These are phyloP conservation scores for Dissoconium aciculare DNA, from an alignment of 2,329 filamentous ascomycete species.

Conservation along the genomic window DNA sequence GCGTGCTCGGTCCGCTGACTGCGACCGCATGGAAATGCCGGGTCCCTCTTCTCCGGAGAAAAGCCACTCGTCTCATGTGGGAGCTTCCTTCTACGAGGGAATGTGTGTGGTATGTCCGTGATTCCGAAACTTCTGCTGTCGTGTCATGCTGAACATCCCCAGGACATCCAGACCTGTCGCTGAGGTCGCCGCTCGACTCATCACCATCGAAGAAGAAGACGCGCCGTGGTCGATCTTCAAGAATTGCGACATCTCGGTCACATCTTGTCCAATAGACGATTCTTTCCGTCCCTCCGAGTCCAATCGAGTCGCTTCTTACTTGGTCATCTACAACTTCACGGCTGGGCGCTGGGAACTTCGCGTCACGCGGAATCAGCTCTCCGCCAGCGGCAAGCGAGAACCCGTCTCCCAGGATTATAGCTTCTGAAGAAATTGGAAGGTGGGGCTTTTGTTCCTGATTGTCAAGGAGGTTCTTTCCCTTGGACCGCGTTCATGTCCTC, in stretches of 20 bases:
- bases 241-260: neutral
- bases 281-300: neutral
- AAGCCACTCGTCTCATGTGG: neutral
- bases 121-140: neutral
- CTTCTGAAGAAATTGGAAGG: too few species aligned
- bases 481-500: neutral
- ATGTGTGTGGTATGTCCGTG: neutral
- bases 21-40: neutral
- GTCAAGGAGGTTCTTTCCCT: neutral
- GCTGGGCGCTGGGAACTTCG: neutral
- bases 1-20: neutral
- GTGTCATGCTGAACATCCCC: too few species aligned
- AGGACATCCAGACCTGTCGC: neutral
- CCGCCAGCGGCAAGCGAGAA: neutral
- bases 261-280: slow-evolving; percentile 1
- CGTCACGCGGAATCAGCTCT: neutral
- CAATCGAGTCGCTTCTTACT: neutral
- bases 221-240: neutral
- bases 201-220: slow-evolving; percentile 1
- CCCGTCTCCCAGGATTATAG: neutral
- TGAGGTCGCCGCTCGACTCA: neutral
- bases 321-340: neutral
- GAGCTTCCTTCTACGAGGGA: neutral
- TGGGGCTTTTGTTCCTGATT: too few species aligned
- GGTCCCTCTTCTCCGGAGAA: neutral